Percentiles rank a stretch among this genome's conserved stretches.
phyloP scores from a whole-genome alignment of 805 yeast genomes.

The Scheffersomyces amazonensis region DNA sequence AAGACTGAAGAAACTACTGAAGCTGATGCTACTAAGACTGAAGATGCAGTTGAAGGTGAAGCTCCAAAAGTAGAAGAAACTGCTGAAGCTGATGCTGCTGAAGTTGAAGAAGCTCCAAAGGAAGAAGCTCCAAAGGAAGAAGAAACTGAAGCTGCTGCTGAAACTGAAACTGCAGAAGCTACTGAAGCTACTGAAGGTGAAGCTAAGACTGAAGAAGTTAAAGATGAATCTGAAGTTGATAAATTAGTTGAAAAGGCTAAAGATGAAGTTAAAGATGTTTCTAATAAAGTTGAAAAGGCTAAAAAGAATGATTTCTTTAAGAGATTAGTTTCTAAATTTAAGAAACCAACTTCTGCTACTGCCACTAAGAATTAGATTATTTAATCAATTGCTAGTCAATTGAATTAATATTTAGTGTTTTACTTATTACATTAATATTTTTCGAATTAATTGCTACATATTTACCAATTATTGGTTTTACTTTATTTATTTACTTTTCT shows the following conservation, averaged over 20 bases:
- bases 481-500: too few relatives aligned
- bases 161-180: neutral
- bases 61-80: conserved; percentile 4
- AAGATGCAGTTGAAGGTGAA: conserved; percentile 7
- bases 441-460: too few relatives aligned
- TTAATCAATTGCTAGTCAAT: too few relatives aligned
- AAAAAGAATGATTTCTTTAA: conserved; percentile 37
- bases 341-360: conserved; percentile 20
- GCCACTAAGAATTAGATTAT: neutral
- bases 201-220: conserved; percentile 3
- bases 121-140: conserved; percentile 8
- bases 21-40: conserved; percentile 7
- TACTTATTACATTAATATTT: too few relatives aligned
- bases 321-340: conserved; percentile 34
- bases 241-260: conserved; percentile 22
- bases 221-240: conserved; percentile 2
- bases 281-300: conserved; percentile 29
- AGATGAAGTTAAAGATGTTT: conserved; percentile 23
- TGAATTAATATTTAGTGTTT: too few relatives aligned
- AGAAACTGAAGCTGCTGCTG: conserved; percentile 8
- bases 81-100: conserved; percentile 5
- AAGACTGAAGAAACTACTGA: conserved; percentile 7
- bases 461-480: too few relatives aligned
- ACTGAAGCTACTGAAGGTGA: conserved; percentile 1
- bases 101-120: conserved; percentile 4